phyloP scores from a whole-genome alignment of 2,329 filamentous ascomycete genomes.

The Ilyonectria destructans region DNA sequence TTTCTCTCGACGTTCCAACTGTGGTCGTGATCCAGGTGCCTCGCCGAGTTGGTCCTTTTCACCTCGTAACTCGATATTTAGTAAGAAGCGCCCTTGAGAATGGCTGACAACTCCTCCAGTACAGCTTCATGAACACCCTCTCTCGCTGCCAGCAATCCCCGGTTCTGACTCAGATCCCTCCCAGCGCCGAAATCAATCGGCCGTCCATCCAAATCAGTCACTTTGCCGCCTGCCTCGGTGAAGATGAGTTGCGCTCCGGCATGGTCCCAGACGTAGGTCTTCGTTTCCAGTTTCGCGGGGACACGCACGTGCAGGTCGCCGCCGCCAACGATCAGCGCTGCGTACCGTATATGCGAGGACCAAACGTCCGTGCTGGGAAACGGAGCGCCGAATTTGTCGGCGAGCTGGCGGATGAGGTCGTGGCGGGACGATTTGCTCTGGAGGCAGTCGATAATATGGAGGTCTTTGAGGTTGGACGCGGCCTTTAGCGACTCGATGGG shows the following conservation, averaged over 20 bases:
- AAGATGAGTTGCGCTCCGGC: slow-evolving; percentile 72
- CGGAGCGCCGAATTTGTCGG: slow-evolving; percentile 49
- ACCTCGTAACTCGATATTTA: not conserved
- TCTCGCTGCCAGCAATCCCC: slow-evolving; percentile 63
- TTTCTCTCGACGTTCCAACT: not conserved
- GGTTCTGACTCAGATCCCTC: slow-evolving; percentile 52
- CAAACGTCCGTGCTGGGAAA: slow-evolving; percentile 59
- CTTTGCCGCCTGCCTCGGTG: slow-evolving; percentile 68
- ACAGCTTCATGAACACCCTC: slow-evolving; percentile 59
- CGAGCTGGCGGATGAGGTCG: slow-evolving; percentile 52
- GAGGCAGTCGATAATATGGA: slow-evolving; percentile 56
- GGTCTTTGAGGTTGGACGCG: slow-evolving; percentile 37
- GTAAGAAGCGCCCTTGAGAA: slow-evolving; percentile 38
- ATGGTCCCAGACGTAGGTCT: slow-evolving; percentile 66
- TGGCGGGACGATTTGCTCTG: slow-evolving; percentile 52
- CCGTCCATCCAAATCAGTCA: slow-evolving; percentile 65
- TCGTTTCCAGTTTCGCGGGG: slow-evolving; percentile 38
- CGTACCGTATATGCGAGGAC: slow-evolving; percentile 60
- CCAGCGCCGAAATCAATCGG: slow-evolving; percentile 57
- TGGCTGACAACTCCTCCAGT: slow-evolving; percentile 51
- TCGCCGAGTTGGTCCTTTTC: not conserved
- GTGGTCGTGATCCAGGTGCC: not conserved
- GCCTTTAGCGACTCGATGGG: slow-evolving; percentile 43
- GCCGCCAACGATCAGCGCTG: slow-evolving; percentile 56
- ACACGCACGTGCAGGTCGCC: slow-evolving; percentile 56